phyloP scores from a whole-genome alignment of 352 stramenopile species.

The Saprolegnia parasitica region DNA sequence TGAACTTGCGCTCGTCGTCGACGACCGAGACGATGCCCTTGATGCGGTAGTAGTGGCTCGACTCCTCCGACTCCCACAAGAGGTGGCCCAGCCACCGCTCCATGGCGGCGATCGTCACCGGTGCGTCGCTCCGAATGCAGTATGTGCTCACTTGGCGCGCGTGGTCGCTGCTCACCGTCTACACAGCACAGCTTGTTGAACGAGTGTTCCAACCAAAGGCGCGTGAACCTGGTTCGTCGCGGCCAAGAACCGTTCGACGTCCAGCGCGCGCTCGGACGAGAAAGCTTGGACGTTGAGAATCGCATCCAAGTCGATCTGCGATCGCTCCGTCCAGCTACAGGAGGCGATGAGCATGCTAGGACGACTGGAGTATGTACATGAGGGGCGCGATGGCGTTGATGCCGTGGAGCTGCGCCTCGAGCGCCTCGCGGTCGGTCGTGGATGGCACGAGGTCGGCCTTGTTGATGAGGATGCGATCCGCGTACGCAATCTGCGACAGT shows the following conservation, averaged over 20 bases:
- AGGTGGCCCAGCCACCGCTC: conserved; percentile 68
- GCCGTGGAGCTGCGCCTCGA: conserved; percentile 41
- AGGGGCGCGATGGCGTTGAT: conserved; percentile 71
- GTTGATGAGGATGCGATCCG: conserved; percentile 98
- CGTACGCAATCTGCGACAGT: conserved; percentile 96
- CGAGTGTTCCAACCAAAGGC: not conserved
- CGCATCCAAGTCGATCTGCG: conserved; percentile 52
- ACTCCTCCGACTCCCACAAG: conserved; percentile 45
- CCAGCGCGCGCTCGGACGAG: conserved; percentile 52
- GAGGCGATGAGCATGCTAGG: not conserved
- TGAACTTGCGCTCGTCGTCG: conserved; percentile 55
- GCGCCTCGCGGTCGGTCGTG: conserved; percentile 43
- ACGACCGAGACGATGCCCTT: conserved; percentile 64
- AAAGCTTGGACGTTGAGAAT: conserved; percentile 80
- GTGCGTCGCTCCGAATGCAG: conserved; percentile 24
- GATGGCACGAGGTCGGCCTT: conserved; percentile 94
- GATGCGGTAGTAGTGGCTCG: conserved; percentile 52
- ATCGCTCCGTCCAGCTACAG: conserved; percentile 52
- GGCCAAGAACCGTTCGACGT: conserved; percentile 48
- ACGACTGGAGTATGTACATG: not conserved
- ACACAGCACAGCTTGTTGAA: not conserved
- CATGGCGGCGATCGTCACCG: conserved; percentile 48
- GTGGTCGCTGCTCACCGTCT: conserved; percentile 17
- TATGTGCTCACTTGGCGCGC: conserved; percentile 31
- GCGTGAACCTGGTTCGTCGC: not conserved